Conservation (phyloP, 176 grass and related monocot genomes). For the Typha latifolia region DNA sequence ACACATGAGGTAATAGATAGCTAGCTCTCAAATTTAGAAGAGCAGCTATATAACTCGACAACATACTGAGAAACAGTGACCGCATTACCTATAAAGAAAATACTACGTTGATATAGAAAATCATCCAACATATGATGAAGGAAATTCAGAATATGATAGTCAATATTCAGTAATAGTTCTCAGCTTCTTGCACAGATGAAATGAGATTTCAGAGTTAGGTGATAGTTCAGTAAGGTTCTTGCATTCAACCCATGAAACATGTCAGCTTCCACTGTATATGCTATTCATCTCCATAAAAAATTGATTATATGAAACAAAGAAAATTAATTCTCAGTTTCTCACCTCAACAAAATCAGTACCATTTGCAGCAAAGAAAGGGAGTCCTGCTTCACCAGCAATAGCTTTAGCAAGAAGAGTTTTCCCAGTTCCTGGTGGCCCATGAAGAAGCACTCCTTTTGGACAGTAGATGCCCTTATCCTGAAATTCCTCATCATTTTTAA, state of each 20-base stretch:
- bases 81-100: too few species aligned
- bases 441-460: constrained; percentile 27
- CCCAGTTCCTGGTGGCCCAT: constrained; percentile 28
- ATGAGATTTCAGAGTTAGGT: too few species aligned
- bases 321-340: not conserved
- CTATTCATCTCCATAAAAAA: not conserved
- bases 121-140: too few species aligned
- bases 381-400: constrained; percentile 27
- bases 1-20: too few species aligned
- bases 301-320: not conserved
- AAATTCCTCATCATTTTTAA: constrained; percentile 30
- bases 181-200: too few species aligned
- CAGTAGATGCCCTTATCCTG: constrained; percentile 31
- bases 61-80: too few species aligned
- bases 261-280: not conserved
- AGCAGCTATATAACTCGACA: too few species aligned
- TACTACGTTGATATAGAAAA: too few species aligned
- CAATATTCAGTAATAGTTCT: too few species aligned
- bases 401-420: constrained; percentile 28
- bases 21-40: too few species aligned
- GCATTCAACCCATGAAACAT: not conserved
- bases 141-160: too few species aligned
- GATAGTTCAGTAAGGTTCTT: not conserved
- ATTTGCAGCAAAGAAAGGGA: constrained; percentile 30
- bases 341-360: constrained; percentile 34